A percentile compares a stretch with the other conserved stretches of the same genome.
Evolutionary conservation across 257 asterid species (phyloP).

Genomic region (Echium plantagineum): DNA sequence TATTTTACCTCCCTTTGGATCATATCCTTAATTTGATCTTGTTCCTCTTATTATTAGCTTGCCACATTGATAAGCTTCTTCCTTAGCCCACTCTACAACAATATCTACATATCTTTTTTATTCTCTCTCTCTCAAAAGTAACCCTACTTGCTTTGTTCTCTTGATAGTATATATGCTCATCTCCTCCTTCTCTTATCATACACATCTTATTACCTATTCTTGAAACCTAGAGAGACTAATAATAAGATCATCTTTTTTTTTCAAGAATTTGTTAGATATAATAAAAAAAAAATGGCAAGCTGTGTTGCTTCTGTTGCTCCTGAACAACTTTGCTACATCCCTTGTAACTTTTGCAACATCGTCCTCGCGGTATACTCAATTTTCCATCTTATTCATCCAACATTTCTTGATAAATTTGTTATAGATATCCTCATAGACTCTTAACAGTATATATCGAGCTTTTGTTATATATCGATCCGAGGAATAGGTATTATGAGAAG

Average conservation of each 20-base stretch:
- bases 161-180: not conserved
- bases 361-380: slow-evolving; percentile 68
- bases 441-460: not conserved
- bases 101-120: not conserved
- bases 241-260: not conserved
- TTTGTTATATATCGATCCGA: not conserved
- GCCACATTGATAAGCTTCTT: not conserved
- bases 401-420: too few species aligned
- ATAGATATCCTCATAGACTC: too few species aligned
- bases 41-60: not conserved
- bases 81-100: not conserved
- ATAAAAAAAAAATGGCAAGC: slow-evolving; percentile 27
- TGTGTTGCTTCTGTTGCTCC: slow-evolving; percentile 35
- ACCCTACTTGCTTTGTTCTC: not conserved
- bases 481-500: too few species aligned
- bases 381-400: not conserved
- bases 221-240: slow-evolving; percentile 4
- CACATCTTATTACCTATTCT: not conserved
- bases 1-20: not conserved
- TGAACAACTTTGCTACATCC: slow-evolving; percentile 79
- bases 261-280: not conserved
- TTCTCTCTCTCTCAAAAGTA: not conserved
- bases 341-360: slow-evolving; percentile 85
- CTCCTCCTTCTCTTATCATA: not conserved
- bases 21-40: not conserved